Conservation (phyloP, 108 stramenopile species). For the Nannochloropsis oceanica region DNA sequence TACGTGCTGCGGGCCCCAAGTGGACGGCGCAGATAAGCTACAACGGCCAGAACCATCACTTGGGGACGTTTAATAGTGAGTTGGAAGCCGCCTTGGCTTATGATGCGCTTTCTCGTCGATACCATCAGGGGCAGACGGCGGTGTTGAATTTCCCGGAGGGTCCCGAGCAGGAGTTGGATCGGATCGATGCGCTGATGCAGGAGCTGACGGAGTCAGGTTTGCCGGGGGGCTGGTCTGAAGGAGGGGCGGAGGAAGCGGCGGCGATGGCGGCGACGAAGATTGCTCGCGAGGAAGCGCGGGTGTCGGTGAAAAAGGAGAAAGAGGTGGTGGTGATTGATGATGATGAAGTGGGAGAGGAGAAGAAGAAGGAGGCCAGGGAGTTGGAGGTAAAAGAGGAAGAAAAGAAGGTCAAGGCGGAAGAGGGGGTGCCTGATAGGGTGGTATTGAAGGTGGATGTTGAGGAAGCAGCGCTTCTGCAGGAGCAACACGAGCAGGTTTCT, state of each 20-base stretch:
- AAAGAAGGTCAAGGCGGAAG: neutral
- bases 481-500: neutral
- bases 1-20: conserved; percentile 15
- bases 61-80: neutral
- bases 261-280: neutral
- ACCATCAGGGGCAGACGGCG: neutral
- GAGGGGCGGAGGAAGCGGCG: neutral
- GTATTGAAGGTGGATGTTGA: neutral
- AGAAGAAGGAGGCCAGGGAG: neutral
- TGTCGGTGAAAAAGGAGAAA: neutral
- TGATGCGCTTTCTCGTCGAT: neutral
- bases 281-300: neutral
- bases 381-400: neutral
- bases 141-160: neutral
- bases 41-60: neutral
- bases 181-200: neutral
- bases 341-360: neutral
- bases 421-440: neutral
- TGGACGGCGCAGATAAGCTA: conserved; percentile 19
- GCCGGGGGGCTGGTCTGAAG: neutral
- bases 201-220: neutral
- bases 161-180: neutral
- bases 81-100: neutral
- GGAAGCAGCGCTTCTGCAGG: neutral
- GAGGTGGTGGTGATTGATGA: neutral